phyloP scores from a whole-genome alignment of 2,329 filamentous ascomycete genomes.

The Xylariaceae sp. region DNA sequence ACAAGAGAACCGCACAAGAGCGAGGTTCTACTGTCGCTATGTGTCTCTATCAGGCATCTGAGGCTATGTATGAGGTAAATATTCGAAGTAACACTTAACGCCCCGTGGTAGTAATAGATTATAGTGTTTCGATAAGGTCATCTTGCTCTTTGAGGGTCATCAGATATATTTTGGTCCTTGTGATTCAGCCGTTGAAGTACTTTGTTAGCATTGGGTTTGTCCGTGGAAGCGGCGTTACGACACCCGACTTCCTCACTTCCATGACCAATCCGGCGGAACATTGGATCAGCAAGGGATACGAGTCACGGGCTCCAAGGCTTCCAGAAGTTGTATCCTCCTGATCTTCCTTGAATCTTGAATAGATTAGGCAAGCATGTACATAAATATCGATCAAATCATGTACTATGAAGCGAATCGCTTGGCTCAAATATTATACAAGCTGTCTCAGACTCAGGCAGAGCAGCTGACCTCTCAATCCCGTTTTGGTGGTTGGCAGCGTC shows the following conservation, averaged over 20 bases:
- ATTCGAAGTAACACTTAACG: neutral
- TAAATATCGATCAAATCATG: too few species aligned
- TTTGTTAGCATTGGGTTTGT: conserved; percentile 64
- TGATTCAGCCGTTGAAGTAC: conserved; percentile 55
- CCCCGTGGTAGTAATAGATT: neutral
- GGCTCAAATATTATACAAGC: too few species aligned
- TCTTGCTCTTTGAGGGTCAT: conserved; percentile 53
- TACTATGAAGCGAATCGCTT: too few species aligned
- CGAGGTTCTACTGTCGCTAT: conserved; percentile 31
- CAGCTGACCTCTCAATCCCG: too few species aligned
- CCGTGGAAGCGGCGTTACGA: conserved; percentile 60
- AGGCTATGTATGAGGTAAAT: conserved; percentile 51
- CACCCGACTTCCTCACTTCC: conserved; percentile 66
- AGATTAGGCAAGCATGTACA: too few species aligned
- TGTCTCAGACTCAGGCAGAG: too few species aligned
- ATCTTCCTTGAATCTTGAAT: too few species aligned
- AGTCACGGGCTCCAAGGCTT: conserved; percentile 51
- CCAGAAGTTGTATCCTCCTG: too few species aligned
- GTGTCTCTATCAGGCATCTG: conserved; percentile 69
- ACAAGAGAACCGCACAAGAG: conserved; percentile 38
- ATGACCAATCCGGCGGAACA: conserved; percentile 58
- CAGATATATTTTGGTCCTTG: conserved; percentile 61
- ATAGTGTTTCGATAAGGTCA: conserved; percentile 52
- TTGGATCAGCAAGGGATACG: conserved; percentile 48
- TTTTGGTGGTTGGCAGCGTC: too few species aligned